Percentiles rank a stretch among this genome's conserved stretches.
These are phyloP conservation scores for Penicillium sp. DNA, from an alignment of 2,329 filamentous ascomycete genomes.

Conservation along the genomic window DNA sequence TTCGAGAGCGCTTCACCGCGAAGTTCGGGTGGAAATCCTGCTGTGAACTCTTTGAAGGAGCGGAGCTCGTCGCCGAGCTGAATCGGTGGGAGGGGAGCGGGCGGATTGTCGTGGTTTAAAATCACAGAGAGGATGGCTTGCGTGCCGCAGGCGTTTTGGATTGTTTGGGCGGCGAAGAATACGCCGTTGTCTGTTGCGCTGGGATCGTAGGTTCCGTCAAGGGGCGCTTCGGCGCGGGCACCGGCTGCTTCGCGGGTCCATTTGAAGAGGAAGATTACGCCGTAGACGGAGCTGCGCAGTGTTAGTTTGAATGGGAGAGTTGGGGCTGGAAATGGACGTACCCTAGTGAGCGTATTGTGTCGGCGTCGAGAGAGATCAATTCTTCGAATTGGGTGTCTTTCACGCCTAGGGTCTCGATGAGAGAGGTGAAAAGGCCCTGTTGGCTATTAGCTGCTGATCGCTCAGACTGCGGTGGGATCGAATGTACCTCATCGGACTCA, in stretches of 20 bases:
- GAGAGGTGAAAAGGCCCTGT: slow-evolving; percentile 92
- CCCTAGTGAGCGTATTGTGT: slow-evolving; percentile 49
- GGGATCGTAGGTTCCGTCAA: slow-evolving; percentile 79
- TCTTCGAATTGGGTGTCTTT: slow-evolving; percentile 96
- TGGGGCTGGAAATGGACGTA: slow-evolving; percentile 17
- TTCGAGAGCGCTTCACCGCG: slow-evolving; percentile 70
- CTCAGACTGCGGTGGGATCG: slow-evolving; percentile 1
- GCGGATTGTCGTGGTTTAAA: slow-evolving; percentile 67
- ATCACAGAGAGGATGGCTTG: slow-evolving; percentile 91
- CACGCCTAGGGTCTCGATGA: slow-evolving; percentile 88
- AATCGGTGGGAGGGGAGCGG: slow-evolving; percentile 44
- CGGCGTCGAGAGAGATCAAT: slow-evolving; percentile 80
- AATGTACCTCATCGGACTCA: slow-evolving; percentile 83
- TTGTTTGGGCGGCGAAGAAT: slow-evolving; percentile 96
- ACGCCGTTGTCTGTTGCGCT: slow-evolving; percentile 66
- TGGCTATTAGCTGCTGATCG: slow-evolving; percentile 5
- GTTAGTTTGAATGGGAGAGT: slow-evolving; percentile 1
- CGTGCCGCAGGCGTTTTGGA: slow-evolving; percentile 97
- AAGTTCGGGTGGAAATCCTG: slow-evolving; percentile 74
- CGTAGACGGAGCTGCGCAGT: slow-evolving; percentile 68
- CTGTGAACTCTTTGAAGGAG: slow-evolving; percentile 85
- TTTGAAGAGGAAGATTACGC: slow-evolving; percentile 99
- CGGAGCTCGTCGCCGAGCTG: slow-evolving; percentile 69
- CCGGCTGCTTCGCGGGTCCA: slow-evolving; percentile 61
- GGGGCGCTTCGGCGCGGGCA: slow-evolving; percentile 64